Conservation (phyloP, 371 early-diverging fungal genomes). For the Parasitella parasitica region DNA sequence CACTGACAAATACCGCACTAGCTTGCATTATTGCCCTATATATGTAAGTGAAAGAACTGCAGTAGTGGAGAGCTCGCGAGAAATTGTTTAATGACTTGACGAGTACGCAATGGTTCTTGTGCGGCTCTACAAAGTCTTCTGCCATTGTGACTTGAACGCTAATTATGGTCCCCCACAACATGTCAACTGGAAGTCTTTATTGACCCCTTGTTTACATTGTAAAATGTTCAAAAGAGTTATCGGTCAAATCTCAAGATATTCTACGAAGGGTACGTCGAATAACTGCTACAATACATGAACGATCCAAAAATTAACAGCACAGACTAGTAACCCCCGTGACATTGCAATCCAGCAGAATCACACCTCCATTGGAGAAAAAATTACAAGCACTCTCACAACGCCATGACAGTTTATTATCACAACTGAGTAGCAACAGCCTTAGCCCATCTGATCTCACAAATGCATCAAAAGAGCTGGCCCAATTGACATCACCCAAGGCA, state of each 20-base stretch:
- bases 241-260: slow-evolving; percentile 13
- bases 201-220: neutral
- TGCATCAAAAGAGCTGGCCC: slow-evolving; percentile 39
- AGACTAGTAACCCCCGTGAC: slow-evolving; percentile 2
- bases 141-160: neutral
- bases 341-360: slow-evolving; percentile 32
- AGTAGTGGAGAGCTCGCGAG: neutral
- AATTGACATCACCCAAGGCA: slow-evolving; percentile 24
- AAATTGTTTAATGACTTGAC: neutral
- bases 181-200: neutral
- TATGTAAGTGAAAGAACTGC: neutral
- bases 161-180: neutral
- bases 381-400: slow-evolving; percentile 27
- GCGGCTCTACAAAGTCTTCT: neutral
- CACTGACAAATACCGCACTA: slow-evolving; percentile 60
- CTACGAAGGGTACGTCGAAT: slow-evolving; percentile 16
- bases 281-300: neutral
- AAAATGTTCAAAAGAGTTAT: slow-evolving; percentile 16
- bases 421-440: slow-evolving; percentile 25
- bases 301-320: too few relatives aligned
- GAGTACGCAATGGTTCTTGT: neutral
- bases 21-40: slow-evolving; percentile 25
- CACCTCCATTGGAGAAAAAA: slow-evolving; percentile 33
- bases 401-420: slow-evolving; percentile 35
- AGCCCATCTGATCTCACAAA: slow-evolving; percentile 24